These are phyloP conservation scores for Candida ulmi DNA, from an alignment of 805 yeast genomes.

Conservation along the genomic window DNA sequence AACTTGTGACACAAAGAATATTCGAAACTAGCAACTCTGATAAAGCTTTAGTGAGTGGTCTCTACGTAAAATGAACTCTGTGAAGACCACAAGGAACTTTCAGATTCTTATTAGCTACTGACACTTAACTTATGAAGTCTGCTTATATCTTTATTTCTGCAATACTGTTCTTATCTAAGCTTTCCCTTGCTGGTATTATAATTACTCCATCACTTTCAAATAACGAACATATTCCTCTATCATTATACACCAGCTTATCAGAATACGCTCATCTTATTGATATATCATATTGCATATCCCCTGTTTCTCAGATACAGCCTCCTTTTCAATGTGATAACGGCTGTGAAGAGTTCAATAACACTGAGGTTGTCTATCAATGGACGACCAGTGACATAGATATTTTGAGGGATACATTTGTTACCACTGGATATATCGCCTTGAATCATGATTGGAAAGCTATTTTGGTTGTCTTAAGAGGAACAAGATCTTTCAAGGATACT, in stretches of 20 bases:
- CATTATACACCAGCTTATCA: constrained; percentile 10
- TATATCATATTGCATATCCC: constrained; percentile 23
- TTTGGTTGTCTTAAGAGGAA: constrained; percentile 18
- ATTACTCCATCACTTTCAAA: not conserved
- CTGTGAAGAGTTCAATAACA: constrained; percentile 17
- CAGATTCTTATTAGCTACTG: too few species aligned
- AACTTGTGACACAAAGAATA: too few species aligned
- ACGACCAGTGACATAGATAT: constrained; percentile 12
- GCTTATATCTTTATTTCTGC: too few species aligned
- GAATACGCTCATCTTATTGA: constrained; percentile 19
- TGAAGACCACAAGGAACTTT: too few species aligned
- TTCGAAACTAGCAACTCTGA: too few species aligned
- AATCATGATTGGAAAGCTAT: constrained; percentile 8
- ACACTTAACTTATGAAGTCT: too few species aligned
- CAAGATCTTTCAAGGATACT: constrained; percentile 22
- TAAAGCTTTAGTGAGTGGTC: too few species aligned
- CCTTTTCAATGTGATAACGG: constrained; percentile 22
- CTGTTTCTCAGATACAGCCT: constrained; percentile 10
- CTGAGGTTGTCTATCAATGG: constrained; percentile 22
- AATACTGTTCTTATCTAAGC: too few species aligned
- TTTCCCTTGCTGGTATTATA: too few species aligned
- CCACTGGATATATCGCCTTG: constrained; percentile 21
- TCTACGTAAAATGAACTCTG: too few species aligned
- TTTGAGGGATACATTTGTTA: constrained; percentile 8
- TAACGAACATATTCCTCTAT: constrained; percentile 3